Evolutionary conservation across 192 early-diverging fungal genomes (phyloP).

Genomic region (Coemansia sp.): DNA sequence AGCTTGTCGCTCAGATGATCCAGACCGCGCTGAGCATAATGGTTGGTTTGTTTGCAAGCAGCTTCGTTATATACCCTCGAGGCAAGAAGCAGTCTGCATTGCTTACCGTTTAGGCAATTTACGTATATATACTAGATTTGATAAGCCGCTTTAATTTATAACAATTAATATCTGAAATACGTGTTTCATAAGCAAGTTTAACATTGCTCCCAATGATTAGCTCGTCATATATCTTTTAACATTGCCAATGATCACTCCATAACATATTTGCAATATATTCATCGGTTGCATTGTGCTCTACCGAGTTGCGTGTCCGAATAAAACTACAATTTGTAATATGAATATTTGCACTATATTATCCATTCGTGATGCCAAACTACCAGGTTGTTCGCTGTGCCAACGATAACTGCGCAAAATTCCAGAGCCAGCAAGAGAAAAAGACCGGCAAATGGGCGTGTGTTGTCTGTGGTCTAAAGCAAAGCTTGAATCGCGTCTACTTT

Average conservation of each 20-base stretch:
- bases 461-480: slow-evolving; percentile 54
- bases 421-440: slow-evolving; percentile 58
- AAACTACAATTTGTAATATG: not conserved
- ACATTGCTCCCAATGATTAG: too few relatives aligned
- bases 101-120: slow-evolving; percentile 32
- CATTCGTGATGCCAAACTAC: slow-evolving; percentile 44
- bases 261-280: not conserved
- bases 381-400: slow-evolving; percentile 52
- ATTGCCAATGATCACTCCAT: not conserved
- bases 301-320: not conserved
- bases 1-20: slow-evolving; percentile 55
- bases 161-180: not conserved
- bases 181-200: too few relatives aligned
- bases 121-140: not conserved
- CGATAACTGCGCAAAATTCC: slow-evolving; percentile 47
- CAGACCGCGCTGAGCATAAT: slow-evolving; percentile 65
- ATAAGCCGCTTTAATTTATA: not conserved
- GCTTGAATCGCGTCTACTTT: slow-evolving; percentile 44
- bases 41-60: slow-evolving; percentile 67
- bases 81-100: slow-evolving; percentile 54
- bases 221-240: not conserved
- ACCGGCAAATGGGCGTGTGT: slow-evolving; percentile 51
- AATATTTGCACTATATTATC: not conserved
- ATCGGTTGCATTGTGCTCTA: not conserved
- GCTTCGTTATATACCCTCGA: slow-evolving; percentile 58